These are phyloP conservation scores for Diaporthe vaccinii DNA, from an alignment of 2,329 filamentous ascomycete genomes.

Conservation along the genomic window DNA sequence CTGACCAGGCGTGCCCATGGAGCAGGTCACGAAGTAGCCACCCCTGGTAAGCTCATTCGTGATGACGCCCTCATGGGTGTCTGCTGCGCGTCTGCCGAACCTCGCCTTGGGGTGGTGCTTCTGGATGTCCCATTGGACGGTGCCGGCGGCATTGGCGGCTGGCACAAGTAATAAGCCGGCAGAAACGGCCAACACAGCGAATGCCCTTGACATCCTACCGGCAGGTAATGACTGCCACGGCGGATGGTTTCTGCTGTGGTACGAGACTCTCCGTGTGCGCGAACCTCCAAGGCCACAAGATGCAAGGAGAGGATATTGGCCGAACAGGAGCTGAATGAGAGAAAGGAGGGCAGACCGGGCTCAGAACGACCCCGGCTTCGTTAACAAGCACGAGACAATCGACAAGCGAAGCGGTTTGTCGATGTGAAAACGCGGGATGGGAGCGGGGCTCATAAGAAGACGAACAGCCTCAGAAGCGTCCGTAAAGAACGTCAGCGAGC, in stretches of 20 bases:
- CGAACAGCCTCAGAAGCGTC: background rate
- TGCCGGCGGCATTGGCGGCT: constrained; percentile 45
- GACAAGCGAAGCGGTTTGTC: background rate
- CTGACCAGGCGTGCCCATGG: constrained; percentile 70
- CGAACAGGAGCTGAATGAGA: background rate
- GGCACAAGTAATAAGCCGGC: constrained; percentile 46
- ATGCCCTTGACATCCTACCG: constrained; percentile 17
- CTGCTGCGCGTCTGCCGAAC: constrained; percentile 54
- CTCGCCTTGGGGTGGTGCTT: constrained; percentile 48
- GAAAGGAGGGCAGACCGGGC: background rate
- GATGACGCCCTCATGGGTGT: constrained; percentile 58
- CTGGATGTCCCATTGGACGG: constrained; percentile 64
- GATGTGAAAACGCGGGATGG: constrained; percentile 4
- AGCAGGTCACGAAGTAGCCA: constrained; percentile 69
- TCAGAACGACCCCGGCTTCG: constrained; percentile 11
- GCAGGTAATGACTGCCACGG: background rate
- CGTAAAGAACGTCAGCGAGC: constrained; percentile 15
- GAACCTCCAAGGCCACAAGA: background rate
- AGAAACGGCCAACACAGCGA: constrained; percentile 35
- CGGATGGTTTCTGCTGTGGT: background rate
- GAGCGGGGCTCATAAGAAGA: constrained; percentile 20
- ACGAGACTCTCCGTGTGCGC: constrained; percentile 7
- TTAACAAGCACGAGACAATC: constrained; percentile 5
- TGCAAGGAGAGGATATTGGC: constrained; percentile 19
- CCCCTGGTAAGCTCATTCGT: constrained; percentile 60